Evolutionary conservation across 805 yeast genomes (phyloP), one percentile per base, ranked within the genome.

Genomic region (Cyberlindnera saturnus): DNA sequence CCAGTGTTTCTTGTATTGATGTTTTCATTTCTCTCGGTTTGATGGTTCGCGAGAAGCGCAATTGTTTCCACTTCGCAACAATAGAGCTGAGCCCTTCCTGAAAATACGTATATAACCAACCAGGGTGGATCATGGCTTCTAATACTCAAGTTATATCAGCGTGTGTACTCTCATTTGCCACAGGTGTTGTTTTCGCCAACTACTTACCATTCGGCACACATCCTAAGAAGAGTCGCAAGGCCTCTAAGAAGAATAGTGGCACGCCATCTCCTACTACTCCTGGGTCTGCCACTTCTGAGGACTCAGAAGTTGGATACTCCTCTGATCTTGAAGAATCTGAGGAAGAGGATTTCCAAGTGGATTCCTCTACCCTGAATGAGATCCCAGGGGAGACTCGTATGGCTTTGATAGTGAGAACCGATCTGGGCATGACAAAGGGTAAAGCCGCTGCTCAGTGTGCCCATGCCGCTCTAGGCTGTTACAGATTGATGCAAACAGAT

Each of bases 401-500:
- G 96, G 89, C 93, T 0, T 68, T 93, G 20, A 79, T 89, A 3
- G 88, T 93, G 5, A 79, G 99, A 47, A 85, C 82, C 26, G 99
- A 93, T 61, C 67, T 93, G 47, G 82, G 79, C 35, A 93, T 93
- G 98, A 80, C 84, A 29, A 88, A 87, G 64, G 99, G 99, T 18
- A 93, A 93, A 60, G 82, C 86, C 3, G 97, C 98, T 5, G 99
- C 99, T 6, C 99, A 93, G 60, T 91, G 98, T 63, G 82, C 89
- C 32, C 99, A 93, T 67, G 99, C 99, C n/a, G 95, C 98, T 0
- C 72, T 93, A 30, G 90, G 93, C 0, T 79, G 93, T 53, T 93
- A 86, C 64, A 81, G 85, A 56, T 65, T 79, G 48, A 82, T 84
- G 66, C 68, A 76, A 32, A 66, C 71, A 32, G 73, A 77, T 5